phyloP scores from a whole-genome alignment of 2,329 filamentous ascomycete genomes.

The Verticillium dahliae region DNA sequence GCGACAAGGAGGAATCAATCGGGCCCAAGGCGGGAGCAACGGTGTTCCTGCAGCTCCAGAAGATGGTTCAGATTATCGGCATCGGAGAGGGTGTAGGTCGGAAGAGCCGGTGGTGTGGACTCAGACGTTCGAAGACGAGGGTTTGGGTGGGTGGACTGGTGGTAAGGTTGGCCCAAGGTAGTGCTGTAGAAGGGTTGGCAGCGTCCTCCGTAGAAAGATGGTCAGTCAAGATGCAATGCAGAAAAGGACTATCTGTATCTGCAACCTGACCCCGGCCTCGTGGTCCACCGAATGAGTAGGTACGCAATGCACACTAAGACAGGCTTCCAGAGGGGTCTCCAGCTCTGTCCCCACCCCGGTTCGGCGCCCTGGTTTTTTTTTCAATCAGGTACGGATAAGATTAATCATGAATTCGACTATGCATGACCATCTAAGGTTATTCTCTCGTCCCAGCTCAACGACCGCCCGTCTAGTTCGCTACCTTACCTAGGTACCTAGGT shows the following conservation, averaged over 20 bases:
- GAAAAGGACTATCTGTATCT: conserved; percentile 2
- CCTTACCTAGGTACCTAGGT: too few relatives aligned
- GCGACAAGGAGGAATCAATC: background rate
- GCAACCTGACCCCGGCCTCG: background rate
- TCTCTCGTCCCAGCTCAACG: too few relatives aligned
- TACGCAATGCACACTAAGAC: background rate
- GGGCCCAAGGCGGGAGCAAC: background rate
- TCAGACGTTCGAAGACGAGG: background rate
- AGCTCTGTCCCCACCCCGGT: background rate
- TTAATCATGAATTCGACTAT: background rate
- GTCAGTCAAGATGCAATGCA: background rate
- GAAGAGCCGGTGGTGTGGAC: background rate
- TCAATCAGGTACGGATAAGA: background rate
- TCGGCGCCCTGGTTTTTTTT: background rate
- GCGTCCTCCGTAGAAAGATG: background rate
- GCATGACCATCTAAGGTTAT: too few relatives aligned
- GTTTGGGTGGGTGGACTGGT: background rate
- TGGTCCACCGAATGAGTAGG: background rate
- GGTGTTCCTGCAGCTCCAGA: background rate
- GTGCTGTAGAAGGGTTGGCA: background rate
- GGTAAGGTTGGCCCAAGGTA: background rate
- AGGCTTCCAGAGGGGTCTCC: background rate
- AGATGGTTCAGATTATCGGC: background rate
- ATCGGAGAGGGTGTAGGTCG: background rate
- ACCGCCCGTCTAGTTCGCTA: too few relatives aligned